These are phyloP conservation scores for Sesbania bispinosa DNA, from an alignment of 306 rosid species.

Conservation along the genomic window DNA sequence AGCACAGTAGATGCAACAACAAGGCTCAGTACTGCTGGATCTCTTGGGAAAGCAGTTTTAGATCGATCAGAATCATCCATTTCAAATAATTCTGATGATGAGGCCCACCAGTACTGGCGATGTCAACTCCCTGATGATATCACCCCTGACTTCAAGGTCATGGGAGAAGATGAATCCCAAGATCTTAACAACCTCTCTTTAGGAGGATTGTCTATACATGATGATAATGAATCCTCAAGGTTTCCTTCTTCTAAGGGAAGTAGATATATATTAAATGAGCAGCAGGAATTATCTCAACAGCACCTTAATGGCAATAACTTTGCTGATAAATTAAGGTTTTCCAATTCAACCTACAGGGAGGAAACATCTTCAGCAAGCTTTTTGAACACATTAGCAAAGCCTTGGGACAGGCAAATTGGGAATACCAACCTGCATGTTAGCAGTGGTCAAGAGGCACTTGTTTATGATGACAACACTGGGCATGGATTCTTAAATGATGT, in stretches of 20 bases:
- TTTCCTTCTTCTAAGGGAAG: constrained; percentile 57
- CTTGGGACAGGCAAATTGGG: constrained; percentile 72
- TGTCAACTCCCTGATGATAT: constrained; percentile 96
- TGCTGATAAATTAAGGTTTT: constrained; percentile 59
- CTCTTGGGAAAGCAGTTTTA: constrained; percentile 78
- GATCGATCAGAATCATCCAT: constrained; percentile 79
- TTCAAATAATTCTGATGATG: constrained; percentile 88
- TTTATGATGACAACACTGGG: constrained; percentile 56
- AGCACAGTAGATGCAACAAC: constrained; percentile 48
- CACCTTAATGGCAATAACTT: constrained; percentile 50
- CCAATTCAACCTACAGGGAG: constrained; percentile 59
- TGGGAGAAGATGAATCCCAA: constrained; percentile 77
- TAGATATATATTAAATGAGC: constrained; percentile 60
- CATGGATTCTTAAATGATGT: constrained; percentile 63
- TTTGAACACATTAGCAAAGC: constrained; percentile 51
- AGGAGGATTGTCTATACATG: constrained; percentile 67
- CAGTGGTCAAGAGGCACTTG: constrained; percentile 50
- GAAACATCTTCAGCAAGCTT: constrained; percentile 60
- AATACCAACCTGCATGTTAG: constrained; percentile 46
- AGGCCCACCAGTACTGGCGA: constrained; percentile 92
- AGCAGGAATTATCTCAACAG: constrained; percentile 44
- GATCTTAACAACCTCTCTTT: constrained; percentile 65
- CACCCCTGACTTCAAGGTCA: constrained; percentile 90
- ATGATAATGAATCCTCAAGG: constrained; percentile 49
- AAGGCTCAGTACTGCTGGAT: constrained; percentile 45